Evolutionary conservation across 345 rosid species (phyloP).

Genomic region (Nephelium lappaceum): DNA sequence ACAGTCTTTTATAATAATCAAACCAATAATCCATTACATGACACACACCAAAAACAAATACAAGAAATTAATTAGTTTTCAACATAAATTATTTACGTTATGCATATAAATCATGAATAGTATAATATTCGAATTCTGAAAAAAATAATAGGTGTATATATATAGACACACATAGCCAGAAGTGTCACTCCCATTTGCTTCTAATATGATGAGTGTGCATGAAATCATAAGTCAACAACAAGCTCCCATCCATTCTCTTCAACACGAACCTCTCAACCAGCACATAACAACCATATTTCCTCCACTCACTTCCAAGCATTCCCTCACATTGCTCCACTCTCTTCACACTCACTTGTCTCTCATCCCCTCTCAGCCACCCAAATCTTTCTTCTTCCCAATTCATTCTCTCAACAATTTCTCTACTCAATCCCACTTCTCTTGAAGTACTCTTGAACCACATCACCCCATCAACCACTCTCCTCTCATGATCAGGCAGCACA

Average conservation of each 20-base stretch:
- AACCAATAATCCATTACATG: too few relatives aligned
- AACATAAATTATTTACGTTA: too few relatives aligned
- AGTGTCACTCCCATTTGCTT: constrained; percentile 39
- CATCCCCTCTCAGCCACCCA: constrained; percentile 38
- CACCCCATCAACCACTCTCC: constrained; percentile 25
- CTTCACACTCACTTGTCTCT: constrained; percentile 28
- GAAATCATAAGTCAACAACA: constrained; percentile 53
- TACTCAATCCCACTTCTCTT: constrained; percentile 35
- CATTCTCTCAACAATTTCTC: constrained; percentile 42
- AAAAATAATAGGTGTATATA: too few relatives aligned
- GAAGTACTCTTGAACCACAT: constrained; percentile 29
- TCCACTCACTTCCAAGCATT: constrained; percentile 39
- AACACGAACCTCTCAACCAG: constrained; percentile 78
- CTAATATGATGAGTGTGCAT: constrained; percentile 38
- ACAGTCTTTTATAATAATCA: too few relatives aligned
- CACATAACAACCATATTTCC: constrained; percentile 48
- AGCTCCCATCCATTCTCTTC: constrained; percentile 70
- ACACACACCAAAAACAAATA: too few relatives aligned
- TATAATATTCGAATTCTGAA: too few relatives aligned
- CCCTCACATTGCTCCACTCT: constrained; percentile 26
- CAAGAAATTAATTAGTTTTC: too few relatives aligned
- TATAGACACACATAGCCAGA: too few relatives aligned
- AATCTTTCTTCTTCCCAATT: constrained; percentile 44
- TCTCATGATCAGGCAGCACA: not conserved
- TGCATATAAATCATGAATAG: too few relatives aligned